phyloP scores from a whole-genome alignment of 2,329 filamentous ascomycete genomes.

The Paraphaeosphaeria sporulosa region DNA sequence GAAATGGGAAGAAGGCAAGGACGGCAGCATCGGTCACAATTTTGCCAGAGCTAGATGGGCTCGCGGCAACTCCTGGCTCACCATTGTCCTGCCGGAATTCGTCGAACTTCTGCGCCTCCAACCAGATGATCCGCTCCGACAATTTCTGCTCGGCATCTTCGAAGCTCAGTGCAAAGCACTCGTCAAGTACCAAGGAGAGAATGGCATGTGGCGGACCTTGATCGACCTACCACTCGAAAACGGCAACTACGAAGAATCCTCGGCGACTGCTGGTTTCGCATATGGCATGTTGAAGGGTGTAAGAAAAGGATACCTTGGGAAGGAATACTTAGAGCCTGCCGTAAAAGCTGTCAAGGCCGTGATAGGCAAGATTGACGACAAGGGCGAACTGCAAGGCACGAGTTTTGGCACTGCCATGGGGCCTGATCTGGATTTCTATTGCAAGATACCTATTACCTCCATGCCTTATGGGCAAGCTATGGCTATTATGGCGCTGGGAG shows the following conservation, averaged over 20 bases:
- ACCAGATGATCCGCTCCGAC: conserved; percentile 65
- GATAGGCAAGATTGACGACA: conserved; percentile 68
- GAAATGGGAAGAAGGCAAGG: conserved; percentile 70
- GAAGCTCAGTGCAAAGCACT: conserved; percentile 74
- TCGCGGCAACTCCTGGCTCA: conserved; percentile 76
- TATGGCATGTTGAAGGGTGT: conserved; percentile 80
- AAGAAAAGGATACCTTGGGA: conserved; percentile 72
- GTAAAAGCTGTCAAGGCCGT: conserved; percentile 73
- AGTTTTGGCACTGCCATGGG: conserved; percentile 85
- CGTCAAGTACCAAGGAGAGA: conserved; percentile 63
- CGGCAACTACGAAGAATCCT: conserved; percentile 78
- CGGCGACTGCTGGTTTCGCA: conserved; percentile 81
- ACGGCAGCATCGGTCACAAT: conserved; percentile 62
- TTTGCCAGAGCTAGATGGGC: conserved; percentile 65
- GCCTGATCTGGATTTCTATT: conserved; percentile 75
- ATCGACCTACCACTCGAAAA: conserved; percentile 71
- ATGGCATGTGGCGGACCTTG: conserved; percentile 77
- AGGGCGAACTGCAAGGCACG: conserved; percentile 75
- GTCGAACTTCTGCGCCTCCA: conserved; percentile 74
- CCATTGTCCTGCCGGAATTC: conserved; percentile 84
- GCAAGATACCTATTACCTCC: conserved; percentile 76
- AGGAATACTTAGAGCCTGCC: conserved; percentile 67
- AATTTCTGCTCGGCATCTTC: conserved; percentile 68
- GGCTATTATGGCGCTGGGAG: conserved; percentile 82
- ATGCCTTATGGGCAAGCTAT: conserved; percentile 89